These are phyloP conservation scores for Adansonia gregorii DNA, from an alignment of 441 rosid genomes.

Conservation along the genomic window DNA sequence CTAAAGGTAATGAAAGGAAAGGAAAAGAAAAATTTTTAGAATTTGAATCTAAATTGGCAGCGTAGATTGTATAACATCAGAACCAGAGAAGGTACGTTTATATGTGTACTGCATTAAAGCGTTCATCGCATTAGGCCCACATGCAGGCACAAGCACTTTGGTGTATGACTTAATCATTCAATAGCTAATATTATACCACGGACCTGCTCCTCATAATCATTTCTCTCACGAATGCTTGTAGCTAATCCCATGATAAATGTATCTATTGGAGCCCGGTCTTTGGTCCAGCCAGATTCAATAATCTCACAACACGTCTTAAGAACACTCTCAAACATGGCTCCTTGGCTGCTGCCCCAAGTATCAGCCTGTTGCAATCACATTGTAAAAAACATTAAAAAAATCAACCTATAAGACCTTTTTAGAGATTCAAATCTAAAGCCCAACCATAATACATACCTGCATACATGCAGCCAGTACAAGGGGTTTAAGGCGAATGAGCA, in stretches of 20 bases:
- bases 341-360: constrained; percentile 73
- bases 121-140: background rate
- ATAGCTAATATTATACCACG: constrained; percentile 22
- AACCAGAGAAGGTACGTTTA: background rate
- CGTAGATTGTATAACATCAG: background rate
- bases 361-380: constrained; percentile 69
- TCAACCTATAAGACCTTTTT: background rate
- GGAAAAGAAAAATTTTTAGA: background rate
- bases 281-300: constrained; percentile 93
- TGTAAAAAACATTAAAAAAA: constrained; percentile 8
- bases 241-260: constrained; percentile 93
- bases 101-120: background rate
- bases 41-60: background rate
- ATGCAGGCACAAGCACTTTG: background rate
- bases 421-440: constrained; percentile 14
- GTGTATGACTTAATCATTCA: constrained; percentile 17
- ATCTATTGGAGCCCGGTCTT: constrained; percentile 95
- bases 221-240: constrained; percentile 85
- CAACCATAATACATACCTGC: constrained; percentile 57
- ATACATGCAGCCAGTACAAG: constrained; percentile 86
- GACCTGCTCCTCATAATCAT: constrained; percentile 93
- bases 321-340: constrained; percentile 82
- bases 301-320: constrained; percentile 81
- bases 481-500: constrained; percentile 91
- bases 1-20: background rate